These are phyloP conservation scores for Penicillium digitatum DNA, from an alignment of 2,329 filamentous ascomycete species.

Conservation along the genomic window DNA sequence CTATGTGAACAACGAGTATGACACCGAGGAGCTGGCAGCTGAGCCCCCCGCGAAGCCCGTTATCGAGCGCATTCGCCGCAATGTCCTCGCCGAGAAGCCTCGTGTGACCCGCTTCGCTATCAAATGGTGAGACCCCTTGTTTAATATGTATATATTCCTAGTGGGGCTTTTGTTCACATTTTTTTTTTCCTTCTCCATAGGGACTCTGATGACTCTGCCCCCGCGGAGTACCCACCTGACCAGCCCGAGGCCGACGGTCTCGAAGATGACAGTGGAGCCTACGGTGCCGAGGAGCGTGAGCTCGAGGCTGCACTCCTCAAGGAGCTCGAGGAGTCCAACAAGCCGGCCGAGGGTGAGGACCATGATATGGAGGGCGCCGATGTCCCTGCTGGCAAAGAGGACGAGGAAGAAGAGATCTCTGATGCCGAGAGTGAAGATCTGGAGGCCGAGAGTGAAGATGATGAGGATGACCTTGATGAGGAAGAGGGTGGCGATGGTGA, in stretches of 20 bases:
- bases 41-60: conserved; percentile 90
- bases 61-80: conserved; percentile 86
- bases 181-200: conserved; percentile 45
- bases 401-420: conserved; percentile 64
- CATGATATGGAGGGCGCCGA: conserved; percentile 72
- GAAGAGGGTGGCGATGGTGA: conserved; percentile 58
- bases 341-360: conserved; percentile 53
- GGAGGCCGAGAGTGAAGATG: conserved; percentile 70
- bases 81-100: conserved; percentile 94
- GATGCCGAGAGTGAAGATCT: conserved; percentile 76
- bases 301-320: conserved; percentile 60
- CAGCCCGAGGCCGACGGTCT: conserved; percentile 89
- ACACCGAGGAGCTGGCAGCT: conserved; percentile 79
- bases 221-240: conserved; percentile 92
- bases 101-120: conserved; percentile 96
- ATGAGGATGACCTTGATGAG: conserved; percentile 65
- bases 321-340: conserved; percentile 49
- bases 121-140: conserved; percentile 68
- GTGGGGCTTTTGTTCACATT: background rate
- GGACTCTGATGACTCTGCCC: conserved; percentile 96
- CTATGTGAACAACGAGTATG: conserved; percentile 99
- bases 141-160: conserved; percentile 12
- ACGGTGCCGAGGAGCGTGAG: conserved; percentile 85
- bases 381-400: conserved; percentile 43
- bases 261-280: conserved; percentile 77